phyloP scores from a whole-genome alignment of 1,284 basidiomycete species.

The Pascua guehoae region DNA sequence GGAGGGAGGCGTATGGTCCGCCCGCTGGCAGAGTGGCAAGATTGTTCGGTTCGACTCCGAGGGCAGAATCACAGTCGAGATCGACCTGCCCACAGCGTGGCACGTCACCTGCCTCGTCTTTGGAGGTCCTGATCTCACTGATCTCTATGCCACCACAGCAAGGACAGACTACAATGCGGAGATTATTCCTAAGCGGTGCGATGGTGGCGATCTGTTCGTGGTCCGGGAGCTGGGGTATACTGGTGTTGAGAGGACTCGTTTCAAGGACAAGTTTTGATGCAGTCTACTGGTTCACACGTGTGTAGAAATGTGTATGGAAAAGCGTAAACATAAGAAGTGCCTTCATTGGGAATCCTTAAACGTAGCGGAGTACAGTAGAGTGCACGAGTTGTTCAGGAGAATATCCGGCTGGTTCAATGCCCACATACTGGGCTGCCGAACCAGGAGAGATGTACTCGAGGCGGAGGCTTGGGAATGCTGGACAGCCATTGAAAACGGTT shows the following conservation, averaged over 20 bases:
- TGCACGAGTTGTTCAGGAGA: too few species aligned
- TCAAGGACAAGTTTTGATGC: constrained; percentile 3
- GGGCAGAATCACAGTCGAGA: constrained; percentile 15
- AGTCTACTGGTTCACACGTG: too few species aligned
- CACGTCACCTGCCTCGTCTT: constrained; percentile 28
- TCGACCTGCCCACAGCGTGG: constrained; percentile 22
- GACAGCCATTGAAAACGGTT: too few species aligned
- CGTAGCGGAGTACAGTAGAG: too few species aligned
- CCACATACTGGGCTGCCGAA: too few species aligned
- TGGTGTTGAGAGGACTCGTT: constrained; percentile 27
- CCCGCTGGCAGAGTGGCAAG: constrained; percentile 22
- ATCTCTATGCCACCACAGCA: constrained; percentile 30
- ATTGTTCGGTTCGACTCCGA: constrained; percentile 17
- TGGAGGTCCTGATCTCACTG: constrained; percentile 27
- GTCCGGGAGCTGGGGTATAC: constrained; percentile 23
- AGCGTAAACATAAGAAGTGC: too few species aligned
- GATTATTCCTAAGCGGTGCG: constrained; percentile 12
- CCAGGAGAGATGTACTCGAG: too few species aligned
- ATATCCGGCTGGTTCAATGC: too few species aligned
- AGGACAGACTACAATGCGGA: constrained; percentile 13
- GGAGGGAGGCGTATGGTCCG: constrained; percentile 21
- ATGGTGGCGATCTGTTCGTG: constrained; percentile 25
- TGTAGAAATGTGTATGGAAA: too few species aligned
- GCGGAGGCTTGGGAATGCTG: too few species aligned
- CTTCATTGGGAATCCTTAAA: too few species aligned